Evolutionary conservation across 164 flowering plant species (phyloP), one percentile per base, ranked within the genome.

Genomic region (Nelumbo lutea): DNA sequence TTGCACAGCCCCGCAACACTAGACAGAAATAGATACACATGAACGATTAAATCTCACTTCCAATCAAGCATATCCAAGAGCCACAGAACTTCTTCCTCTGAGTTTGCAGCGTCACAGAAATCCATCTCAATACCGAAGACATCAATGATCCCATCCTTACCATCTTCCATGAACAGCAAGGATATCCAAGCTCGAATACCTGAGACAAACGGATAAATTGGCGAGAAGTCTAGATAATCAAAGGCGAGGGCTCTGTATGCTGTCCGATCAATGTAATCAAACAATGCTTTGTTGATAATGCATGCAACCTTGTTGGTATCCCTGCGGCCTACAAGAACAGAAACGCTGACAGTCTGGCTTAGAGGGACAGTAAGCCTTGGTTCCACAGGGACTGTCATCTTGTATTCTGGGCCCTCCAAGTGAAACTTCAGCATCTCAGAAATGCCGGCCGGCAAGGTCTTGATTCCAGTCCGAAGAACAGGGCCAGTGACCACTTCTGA

Each of bases 51-150:
- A 27, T 27, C 27, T 27, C 27, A 27, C 27, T 27, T 27, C 97
- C 97, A 93, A 73, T 93, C 96, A 65, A 93, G 97, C 88, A 90
- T 85, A 80, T 91, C 97, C 10, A 93, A 72, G 48, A 93, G 83
- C 96, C 98, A 90, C 65, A 93, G 72, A 27, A 93, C 95, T 80
- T 89, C 93, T 0, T 83, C 86, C 78, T 88, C 85, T 3, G 89
- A 75, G 73, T 75, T 88, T 14, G 98, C 97, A 68, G 81, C 91
- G 73, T 93, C 98, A 66, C 90, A 83, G 73, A 93, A 93, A 73
- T 93, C 98, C 79, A 93, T 76, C 69, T 88, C 87, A 57, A 93
- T 83, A 59, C 93, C 98, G 69, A 90, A 89, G 6, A 93, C 97
- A 84, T 88, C 85, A 60, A 86, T 70, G 7, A 59, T 78, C 15